Percentiles rank a stretch among this genome's conserved stretches.
Conservation (phyloP, 1,284 basidiomycete genomes). For the Anthracocystis walkeri region DNA sequence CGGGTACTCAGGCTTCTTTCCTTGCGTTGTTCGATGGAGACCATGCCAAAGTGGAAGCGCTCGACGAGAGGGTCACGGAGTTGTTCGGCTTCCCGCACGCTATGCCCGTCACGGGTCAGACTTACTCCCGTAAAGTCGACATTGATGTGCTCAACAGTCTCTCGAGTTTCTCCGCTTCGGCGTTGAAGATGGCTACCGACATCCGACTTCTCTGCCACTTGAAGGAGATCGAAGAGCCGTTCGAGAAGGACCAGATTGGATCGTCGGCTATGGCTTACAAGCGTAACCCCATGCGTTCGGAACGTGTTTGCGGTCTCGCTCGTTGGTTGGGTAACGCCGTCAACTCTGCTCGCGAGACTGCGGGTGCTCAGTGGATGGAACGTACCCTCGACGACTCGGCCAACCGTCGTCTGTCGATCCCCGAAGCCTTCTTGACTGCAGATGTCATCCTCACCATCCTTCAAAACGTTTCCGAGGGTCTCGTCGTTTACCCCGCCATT, state of each 20-base stretch:
- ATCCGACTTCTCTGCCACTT: conserved; percentile 74
- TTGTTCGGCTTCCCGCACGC: conserved; percentile 92
- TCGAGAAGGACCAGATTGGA: conserved; percentile 99
- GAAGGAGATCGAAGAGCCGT: conserved; percentile 97
- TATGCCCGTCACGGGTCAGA: conserved; percentile 98
- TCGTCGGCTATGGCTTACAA: conserved; percentile 97
- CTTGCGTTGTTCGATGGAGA: conserved; percentile 93
- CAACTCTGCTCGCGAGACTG: conserved; percentile 71
- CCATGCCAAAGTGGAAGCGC: conserved; percentile 83
- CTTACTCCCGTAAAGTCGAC: conserved; percentile 98
- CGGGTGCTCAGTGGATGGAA: conserved; percentile 69
- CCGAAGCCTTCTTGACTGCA: conserved; percentile 95
- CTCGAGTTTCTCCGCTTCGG: conserved; percentile 91
- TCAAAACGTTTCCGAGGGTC: conserved; percentile 95
- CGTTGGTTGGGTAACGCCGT: conserved; percentile 77
- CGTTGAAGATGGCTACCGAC: conserved; percentile 98
- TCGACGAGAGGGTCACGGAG: conserved; percentile 81
- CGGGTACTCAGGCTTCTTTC: conserved; percentile 97
- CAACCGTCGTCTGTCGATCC: conserved; percentile 93
- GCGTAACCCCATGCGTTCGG: conserved; percentile 98
- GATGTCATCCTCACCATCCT: conserved; percentile 95
- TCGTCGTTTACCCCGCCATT: conserved; percentile 97
- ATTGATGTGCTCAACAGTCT: conserved; percentile 90
- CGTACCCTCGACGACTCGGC: conserved; percentile 75
- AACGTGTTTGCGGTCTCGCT: conserved; percentile 94